Evolutionary conservation across 169 alveolate genomes (phyloP).

Genomic region (Eimeria maxima): DNA sequence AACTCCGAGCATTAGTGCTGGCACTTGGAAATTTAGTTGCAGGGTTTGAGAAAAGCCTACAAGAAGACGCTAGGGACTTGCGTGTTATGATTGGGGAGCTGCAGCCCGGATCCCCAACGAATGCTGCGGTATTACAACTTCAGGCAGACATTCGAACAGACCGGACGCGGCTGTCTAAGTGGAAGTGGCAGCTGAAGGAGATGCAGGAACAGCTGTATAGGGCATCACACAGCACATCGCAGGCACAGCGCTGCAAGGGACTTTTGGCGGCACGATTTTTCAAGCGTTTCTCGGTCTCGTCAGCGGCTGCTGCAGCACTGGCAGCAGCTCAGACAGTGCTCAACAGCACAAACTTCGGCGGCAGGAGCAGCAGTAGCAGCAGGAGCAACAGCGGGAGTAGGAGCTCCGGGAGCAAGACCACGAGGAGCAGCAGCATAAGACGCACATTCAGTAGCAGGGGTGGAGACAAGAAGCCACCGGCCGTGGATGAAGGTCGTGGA

Average conservation of each 20-base stretch:
- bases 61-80: neutral
- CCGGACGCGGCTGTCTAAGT: neutral
- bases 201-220: neutral
- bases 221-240: neutral
- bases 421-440: constrained; percentile 7
- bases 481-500: neutral
- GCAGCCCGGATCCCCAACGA: neutral
- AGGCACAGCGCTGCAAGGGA: neutral
- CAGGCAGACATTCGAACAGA: neutral
- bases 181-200: neutral
- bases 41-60: neutral
- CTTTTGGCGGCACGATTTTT: neutral
- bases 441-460: neutral
- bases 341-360: neutral
- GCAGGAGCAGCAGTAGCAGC: neutral
- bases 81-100: neutral
- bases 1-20: neutral
- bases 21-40: neutral
- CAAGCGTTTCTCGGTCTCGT: neutral
- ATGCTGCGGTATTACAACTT: neutral
- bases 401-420: neutral
- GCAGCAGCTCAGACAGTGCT: neutral
- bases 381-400: neutral
- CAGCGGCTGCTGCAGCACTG: neutral
- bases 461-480: neutral